Evolutionary conservation across 768 basidiomycete species (phyloP), one percentile per base, ranked within the genome.

Genomic region (Xanthoconium purpureum): DNA sequence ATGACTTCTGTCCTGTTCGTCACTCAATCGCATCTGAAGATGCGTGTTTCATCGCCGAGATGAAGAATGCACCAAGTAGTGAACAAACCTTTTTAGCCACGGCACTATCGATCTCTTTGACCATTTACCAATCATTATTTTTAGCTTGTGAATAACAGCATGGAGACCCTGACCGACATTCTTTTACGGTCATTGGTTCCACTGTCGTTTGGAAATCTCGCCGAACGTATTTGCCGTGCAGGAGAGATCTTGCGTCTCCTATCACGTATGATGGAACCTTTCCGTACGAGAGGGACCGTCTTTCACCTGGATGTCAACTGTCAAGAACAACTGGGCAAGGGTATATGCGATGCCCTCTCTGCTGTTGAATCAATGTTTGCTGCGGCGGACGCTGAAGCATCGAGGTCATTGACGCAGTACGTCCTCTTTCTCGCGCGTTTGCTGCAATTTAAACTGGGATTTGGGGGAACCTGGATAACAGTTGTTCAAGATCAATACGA

Each of bases 11-110:
- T 82, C 65, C 74, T 92, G 9, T 88, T 62, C 84, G 81, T 57
- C 84, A 88, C 56, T 84, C 84, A 10, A 85, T 90, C 71, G 84
- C 85, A 15, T 81, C 84, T 0, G 89, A 92, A 61, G 87, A 92
- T 69, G 89, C 89, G 0, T 88, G 85, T 59, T 89, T 91, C 62
- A 84, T 92, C 6, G 88, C 88, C n/a, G 87, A 90, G 66, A 88
- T 15, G n/a, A 43, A 17, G 3, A 17, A 9, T 35, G 46, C 15
- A 33, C 43, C 44, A 24, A 37, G 38, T 11, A 3, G 24, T 0
- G 18, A 54, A 20, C 2, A 5, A 51, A 88, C 89, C 81, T 88
- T 91, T 50, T 78, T 78, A 5, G 84, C 87, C 33, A 93, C 84
- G 0, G 77, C 73, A 43, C 74, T 78, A 45, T 86, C 85, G 10